These are phyloP conservation scores for Neurospora discreta DNA, from an alignment of 495 filamentous ascomycete species.

Conservation along the genomic window DNA sequence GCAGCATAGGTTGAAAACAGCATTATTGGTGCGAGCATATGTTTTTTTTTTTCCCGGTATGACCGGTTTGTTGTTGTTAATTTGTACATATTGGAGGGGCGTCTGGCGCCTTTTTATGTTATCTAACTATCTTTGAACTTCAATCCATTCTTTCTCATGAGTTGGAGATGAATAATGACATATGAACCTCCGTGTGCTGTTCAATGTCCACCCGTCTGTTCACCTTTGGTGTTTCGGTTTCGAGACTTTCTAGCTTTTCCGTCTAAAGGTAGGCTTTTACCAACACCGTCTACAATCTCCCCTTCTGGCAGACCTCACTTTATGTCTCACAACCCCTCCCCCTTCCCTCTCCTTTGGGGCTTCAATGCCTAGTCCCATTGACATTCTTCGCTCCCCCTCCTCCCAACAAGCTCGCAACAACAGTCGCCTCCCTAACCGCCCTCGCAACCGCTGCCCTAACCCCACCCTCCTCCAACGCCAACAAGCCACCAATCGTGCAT, in stretches of 20 bases:
- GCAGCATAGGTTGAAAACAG: not conserved
- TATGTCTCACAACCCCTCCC: not conserved
- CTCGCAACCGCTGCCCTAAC: conserved; percentile 59
- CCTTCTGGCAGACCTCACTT: not conserved
- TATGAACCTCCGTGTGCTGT: not conserved
- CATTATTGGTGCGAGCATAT: not conserved
- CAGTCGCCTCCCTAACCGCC: conserved; percentile 67
- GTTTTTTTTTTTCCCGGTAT: not conserved
- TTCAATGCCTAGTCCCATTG: conserved; percentile 21
- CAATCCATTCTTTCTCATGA: not conserved
- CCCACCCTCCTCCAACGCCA: conserved; percentile 66
- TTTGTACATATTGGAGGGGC: not conserved
- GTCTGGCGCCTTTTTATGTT: not conserved
- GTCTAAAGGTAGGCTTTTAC: not conserved
- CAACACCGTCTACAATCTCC: not conserved
- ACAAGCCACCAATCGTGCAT: conserved; percentile 66
- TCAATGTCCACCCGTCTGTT: not conserved
- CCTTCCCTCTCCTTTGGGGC: not conserved
- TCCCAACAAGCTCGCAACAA: conserved; percentile 55
- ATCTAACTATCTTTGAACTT: not conserved
- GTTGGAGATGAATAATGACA: not conserved
- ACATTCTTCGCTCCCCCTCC: conserved; percentile 45
- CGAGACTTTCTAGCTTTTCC: not conserved
- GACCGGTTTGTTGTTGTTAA: not conserved
- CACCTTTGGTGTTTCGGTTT: not conserved